phyloP scores from a whole-genome alignment of 495 filamentous ascomycete species.

The Parathielavia appendiculata region DNA sequence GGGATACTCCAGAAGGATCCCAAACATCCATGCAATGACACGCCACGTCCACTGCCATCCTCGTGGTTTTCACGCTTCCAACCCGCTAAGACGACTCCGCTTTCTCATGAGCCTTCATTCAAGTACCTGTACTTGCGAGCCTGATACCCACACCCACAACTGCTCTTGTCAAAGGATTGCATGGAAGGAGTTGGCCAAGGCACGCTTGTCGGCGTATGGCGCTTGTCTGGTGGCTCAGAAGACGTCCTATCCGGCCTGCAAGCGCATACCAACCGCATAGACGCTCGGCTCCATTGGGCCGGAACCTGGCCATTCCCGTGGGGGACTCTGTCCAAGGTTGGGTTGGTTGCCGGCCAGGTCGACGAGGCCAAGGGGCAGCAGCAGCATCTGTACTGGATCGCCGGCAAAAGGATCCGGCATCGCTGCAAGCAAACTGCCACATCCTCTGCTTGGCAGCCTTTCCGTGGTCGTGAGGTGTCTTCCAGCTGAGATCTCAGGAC shows the following conservation, averaged over 20 bases:
- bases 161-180: constrained; percentile 6
- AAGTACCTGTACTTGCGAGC: neutral
- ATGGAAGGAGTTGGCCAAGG: neutral
- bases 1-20: too few species aligned
- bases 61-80: too few species aligned
- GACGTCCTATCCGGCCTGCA: neutral
- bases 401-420: neutral
- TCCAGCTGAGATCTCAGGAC: too few species aligned
- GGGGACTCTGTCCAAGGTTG: neutral
- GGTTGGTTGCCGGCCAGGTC: neutral
- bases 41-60: too few species aligned
- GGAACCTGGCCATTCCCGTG: neutral
- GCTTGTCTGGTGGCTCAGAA: too few species aligned
- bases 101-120: neutral
- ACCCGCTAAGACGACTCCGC: neutral
- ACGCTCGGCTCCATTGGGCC: constrained; percentile 5
- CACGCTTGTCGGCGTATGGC: constrained; percentile 2
- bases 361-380: too few species aligned
- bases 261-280: constrained; percentile 5
- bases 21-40: too few species aligned
- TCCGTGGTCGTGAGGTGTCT: too few species aligned
- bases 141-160: neutral
- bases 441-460: neutral
- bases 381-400: neutral
- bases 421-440: neutral